Conservation (phyloP, 108 stramenopile species). For the Seminavis robusta region DNA sequence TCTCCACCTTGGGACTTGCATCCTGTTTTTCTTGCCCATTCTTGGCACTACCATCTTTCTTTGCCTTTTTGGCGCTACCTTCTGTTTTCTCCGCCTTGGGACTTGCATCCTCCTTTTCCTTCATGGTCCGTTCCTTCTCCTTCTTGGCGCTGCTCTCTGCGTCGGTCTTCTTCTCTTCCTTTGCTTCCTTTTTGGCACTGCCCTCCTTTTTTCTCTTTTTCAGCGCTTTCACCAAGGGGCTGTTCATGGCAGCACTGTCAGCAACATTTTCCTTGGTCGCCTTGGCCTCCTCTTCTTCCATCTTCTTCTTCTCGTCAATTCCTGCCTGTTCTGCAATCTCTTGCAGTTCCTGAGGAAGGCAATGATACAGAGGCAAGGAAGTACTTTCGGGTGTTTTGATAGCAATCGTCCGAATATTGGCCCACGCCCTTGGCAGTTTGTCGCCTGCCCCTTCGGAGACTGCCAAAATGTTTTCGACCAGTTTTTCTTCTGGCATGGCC, state of each 20-base stretch:
- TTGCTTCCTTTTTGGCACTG: conserved; percentile 2
- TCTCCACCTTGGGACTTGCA: too few species aligned
- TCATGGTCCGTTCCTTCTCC: neutral
- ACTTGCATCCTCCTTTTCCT: neutral
- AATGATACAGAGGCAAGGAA: conserved; percentile 84
- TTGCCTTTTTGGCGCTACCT: conserved; percentile 1
- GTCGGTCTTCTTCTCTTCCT: conserved; percentile 7
- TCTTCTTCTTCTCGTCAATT: conserved; percentile 18
- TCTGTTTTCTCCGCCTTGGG: neutral
- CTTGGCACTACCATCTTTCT: conserved; percentile 1
- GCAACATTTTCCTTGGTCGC: conserved; percentile 12
- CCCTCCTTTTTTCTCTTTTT: conserved; percentile 66
- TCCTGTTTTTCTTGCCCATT: neutral
- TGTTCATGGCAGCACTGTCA: too few species aligned
- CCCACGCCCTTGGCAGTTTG: conserved; percentile 86
- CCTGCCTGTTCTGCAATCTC: conserved; percentile 55
- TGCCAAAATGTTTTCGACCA: conserved; percentile 70
- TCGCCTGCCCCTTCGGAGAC: conserved; percentile 46
- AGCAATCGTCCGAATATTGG: conserved; percentile 78
- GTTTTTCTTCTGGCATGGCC: conserved; percentile 57
- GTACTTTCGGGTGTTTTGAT: conserved; percentile 78
- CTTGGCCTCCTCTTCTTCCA: conserved; percentile 12
- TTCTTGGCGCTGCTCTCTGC: neutral
- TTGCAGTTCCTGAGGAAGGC: conserved; percentile 61
- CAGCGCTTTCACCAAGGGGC: conserved; percentile 67